Percentiles rank a stretch among this genome's conserved stretches.
Conservation (phyloP, 129 eudicot species). For the Helianthus annuus region HanXRQr2.0-SUNRISE NC_035437.2:51944426-51944925, state of each 20-base stretch:
- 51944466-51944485: constrained; percentile 5
- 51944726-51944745: no score
- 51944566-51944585: background rate
- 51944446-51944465: constrained; percentile 3
- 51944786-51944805: background rate
- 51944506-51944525: constrained; percentile 11
- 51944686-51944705: background rate
- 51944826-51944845: background rate
- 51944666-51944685: background rate
- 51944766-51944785: constrained; percentile 2
- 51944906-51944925: background rate
- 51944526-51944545: constrained; percentile 10
- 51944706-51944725: background rate
- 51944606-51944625: constrained; percentile 16
- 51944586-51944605: constrained; percentile 19
- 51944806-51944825: background rate
- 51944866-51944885: background rate
- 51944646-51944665: background rate
- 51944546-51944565: constrained; percentile 4
- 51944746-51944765: background rate
- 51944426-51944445: constrained; percentile 43
- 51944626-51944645: background rate
- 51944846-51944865: background rate
- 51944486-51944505: constrained; percentile 21
- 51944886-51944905: background rate